Evolutionary conservation across 179 eudicot genomes (phyloP), one percentile per base, ranked within the genome.

Genomic region (Gypsophila paniculata): DNA sequence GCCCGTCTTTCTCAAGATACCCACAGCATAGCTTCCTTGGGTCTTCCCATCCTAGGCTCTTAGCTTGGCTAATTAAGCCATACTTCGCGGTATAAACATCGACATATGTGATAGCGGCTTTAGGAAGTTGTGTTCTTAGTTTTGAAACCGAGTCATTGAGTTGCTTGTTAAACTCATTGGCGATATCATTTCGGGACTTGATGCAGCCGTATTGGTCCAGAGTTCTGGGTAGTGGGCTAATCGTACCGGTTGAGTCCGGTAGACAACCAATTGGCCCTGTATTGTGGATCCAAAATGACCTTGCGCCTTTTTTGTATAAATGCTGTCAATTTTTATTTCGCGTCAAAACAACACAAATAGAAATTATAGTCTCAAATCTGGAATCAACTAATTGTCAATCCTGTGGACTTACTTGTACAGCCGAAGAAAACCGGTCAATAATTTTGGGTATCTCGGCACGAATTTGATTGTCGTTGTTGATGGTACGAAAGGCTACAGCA

Each of bases 201-300:
- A 88, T 66, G 77, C 96, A 90, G 11, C 91, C 91, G 74, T 80
- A 79, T 66, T 79, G 69, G 73, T 90, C 90, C 1, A 88, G 72
- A 65, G 64, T 77, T 6, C 90, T 87, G 0, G 93, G 86, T 72
- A 42, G 39, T 6, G 91, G 90, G 60, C 78, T 73, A 21, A 21
- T 65, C 15, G 82, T 62, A 46, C 86, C 11, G 14, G 75, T 72
- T 4, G 75, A 72, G 12, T 83, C 87, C 0, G 96, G 96, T 72
- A 90, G 78, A 75, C 93, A 90, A 39, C 96, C 96, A 23, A 88
- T 70, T 15, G 96, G 93, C 22, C 96, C 96, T 3, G 91, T 85
- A 54, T 86, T 88, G 61, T 86, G 96, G 63, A 90, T 79, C 96
- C 90, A 90, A 68, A 88, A 90, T 22, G 83, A 42, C 77, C 92